These are phyloP conservation scores for Yamadazyma sp. DNA, from an alignment of 805 yeast genomes.

Conservation along the genomic window DNA sequence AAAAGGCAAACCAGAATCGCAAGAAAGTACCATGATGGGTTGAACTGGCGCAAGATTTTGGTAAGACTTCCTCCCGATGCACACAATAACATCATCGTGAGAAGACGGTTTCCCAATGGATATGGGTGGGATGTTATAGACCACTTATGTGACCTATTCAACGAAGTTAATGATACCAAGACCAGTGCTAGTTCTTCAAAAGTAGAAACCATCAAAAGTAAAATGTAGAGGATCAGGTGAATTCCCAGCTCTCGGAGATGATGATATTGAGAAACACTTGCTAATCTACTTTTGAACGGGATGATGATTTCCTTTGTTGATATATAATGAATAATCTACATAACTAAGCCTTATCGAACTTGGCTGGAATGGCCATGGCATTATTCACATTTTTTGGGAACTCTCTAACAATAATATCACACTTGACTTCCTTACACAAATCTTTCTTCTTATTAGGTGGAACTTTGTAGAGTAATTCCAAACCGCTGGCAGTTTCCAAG, in stretches of 20 bases:
- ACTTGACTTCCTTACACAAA: slow-evolving; percentile 76
- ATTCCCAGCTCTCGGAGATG: no score
- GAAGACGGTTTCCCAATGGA: slow-evolving; percentile 45
- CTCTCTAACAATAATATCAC: slow-evolving; percentile 80
- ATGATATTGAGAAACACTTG: no score
- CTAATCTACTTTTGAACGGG: no score
- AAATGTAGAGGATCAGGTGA: slow-evolving; percentile 10
- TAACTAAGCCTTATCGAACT: slow-evolving; percentile 10
- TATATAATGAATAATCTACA: neutral
- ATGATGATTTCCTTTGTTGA: no score
- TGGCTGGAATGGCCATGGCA: slow-evolving; percentile 18
- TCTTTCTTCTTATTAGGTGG: slow-evolving; percentile 56
- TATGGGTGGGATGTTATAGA: slow-evolving; percentile 50
- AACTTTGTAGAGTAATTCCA: slow-evolving; percentile 71
- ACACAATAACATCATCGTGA: slow-evolving; percentile 44
- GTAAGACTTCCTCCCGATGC: slow-evolving; percentile 47
- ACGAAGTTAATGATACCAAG: slow-evolving; percentile 7
- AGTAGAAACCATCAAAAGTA: slow-evolving; percentile 12
- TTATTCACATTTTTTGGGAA: slow-evolving; percentile 49
- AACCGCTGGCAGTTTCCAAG: slow-evolving; percentile 81
- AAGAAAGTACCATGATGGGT: slow-evolving; percentile 37
- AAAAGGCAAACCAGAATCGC: slow-evolving; percentile 43
- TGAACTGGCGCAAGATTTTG: slow-evolving; percentile 46
- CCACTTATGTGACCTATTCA: slow-evolving; percentile 30
- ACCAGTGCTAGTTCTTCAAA: neutral